These are phyloP conservation scores for Cutaneotrichosporon mucoides DNA, from an alignment of 1,284 basidiomycete genomes.

Conservation along the genomic window DNA sequence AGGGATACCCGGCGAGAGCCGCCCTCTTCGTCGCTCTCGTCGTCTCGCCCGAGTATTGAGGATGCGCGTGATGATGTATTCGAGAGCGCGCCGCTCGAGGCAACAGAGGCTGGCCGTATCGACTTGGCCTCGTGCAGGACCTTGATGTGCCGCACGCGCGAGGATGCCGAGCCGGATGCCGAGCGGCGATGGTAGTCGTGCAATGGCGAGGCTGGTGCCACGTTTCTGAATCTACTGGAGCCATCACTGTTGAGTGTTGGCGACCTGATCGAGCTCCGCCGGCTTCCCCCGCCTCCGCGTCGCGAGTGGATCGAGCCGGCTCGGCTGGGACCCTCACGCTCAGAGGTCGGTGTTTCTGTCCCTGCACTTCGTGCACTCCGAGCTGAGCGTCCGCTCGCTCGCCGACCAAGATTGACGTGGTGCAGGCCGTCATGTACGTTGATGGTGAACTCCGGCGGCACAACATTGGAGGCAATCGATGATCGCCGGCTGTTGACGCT, in stretches of 20 bases:
- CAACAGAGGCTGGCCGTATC: constrained; percentile 33
- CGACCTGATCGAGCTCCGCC: constrained; percentile 31
- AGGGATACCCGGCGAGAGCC: not conserved
- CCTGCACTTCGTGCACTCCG: constrained; percentile 29
- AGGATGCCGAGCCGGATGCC: constrained; percentile 35
- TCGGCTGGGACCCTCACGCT: constrained; percentile 37
- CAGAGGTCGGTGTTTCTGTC: constrained; percentile 47
- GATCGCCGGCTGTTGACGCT: constrained; percentile 49
- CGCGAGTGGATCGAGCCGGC: constrained; percentile 35
- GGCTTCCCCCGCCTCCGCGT: constrained; percentile 21
- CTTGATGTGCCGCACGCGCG: constrained; percentile 37
- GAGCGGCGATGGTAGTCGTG: constrained; percentile 43
- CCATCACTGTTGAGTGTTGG: constrained; percentile 28
- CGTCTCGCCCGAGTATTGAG: constrained; percentile 20
- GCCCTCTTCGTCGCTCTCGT: constrained; percentile 15
- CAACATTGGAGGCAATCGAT: constrained; percentile 40
- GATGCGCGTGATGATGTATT: constrained; percentile 34
- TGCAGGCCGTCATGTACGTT: constrained; percentile 30
- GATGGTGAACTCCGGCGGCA: constrained; percentile 27
- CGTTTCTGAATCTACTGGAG: constrained; percentile 20
- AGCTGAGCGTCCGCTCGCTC: constrained; percentile 17
- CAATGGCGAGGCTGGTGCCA: constrained; percentile 33
- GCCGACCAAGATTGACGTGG: constrained; percentile 28
- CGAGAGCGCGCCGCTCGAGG: constrained; percentile 33
- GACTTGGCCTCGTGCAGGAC: constrained; percentile 40